Evolutionary conservation across 768 basidiomycete genomes (phyloP).

Genomic region (Leccinum aurantiacum): DNA sequence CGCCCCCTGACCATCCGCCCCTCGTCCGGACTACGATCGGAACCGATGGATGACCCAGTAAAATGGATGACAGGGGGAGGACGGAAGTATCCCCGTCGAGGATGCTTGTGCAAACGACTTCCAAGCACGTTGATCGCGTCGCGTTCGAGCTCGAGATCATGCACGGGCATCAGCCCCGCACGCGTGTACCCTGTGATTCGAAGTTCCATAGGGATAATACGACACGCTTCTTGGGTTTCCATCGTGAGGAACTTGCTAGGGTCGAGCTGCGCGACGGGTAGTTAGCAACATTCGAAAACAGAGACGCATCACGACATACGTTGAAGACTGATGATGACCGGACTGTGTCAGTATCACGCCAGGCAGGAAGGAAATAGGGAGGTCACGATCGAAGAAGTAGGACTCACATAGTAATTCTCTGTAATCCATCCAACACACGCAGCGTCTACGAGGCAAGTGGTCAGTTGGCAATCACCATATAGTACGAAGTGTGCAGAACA

Average conservation of each 20-base stretch:
- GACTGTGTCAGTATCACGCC: neutral
- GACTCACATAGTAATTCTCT: slow-evolving; percentile 50
- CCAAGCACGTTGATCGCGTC: slow-evolving; percentile 20
- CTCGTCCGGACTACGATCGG: slow-evolving; percentile 33
- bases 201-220: slow-evolving; percentile 55
- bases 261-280: slow-evolving; percentile 19
- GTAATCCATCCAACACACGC: slow-evolving; percentile 61
- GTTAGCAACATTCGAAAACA: neutral
- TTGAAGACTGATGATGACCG: slow-evolving; percentile 21
- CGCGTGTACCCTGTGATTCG: slow-evolving; percentile 40
- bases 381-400: neutral
- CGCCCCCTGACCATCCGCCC: slow-evolving; percentile 41
- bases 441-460: slow-evolving; percentile 37
- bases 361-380: neutral
- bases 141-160: slow-evolving; percentile 3
- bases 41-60: slow-evolving; percentile 44
- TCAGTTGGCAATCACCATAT: neutral
- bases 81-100: slow-evolving; percentile 18
- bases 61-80: slow-evolving; percentile 54
- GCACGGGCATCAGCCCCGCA: slow-evolving; percentile 22
- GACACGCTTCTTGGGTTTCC: slow-evolving; percentile 43
- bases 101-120: neutral
- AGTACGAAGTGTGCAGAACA: too few species aligned
- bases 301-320: slow-evolving; percentile 5
- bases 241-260: slow-evolving; percentile 32